A percentile compares a stretch with the other conserved stretches of the same genome.
These are phyloP conservation scores for Amylostereum areolatum DNA, from an alignment of 1,284 basidiomycete species.

Conservation along the genomic window DNA sequence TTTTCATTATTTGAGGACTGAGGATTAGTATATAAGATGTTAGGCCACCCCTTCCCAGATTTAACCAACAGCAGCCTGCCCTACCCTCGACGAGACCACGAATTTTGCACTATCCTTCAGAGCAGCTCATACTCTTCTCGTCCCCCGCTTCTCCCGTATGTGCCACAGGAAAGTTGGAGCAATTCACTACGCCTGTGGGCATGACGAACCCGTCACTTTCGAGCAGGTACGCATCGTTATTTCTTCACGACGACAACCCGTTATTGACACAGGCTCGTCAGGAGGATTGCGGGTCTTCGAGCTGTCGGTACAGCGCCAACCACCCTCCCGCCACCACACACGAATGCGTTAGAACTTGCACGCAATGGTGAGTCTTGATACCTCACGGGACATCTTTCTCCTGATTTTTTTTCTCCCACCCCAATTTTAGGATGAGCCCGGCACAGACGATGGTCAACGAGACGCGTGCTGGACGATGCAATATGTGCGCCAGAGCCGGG, in stretches of 20 bases:
- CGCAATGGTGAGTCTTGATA: conserved; percentile 5
- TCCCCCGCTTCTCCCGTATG: conserved; percentile 6
- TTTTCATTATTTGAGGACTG: no score
- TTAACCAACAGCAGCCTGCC: no score
- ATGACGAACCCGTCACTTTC: conserved; percentile 5
- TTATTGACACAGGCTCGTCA: not conserved
- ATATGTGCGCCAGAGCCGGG: not conserved
- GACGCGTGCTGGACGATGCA: conserved; percentile 3
- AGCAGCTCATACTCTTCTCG: conserved; percentile 1
- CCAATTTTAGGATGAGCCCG: conserved; percentile 5
- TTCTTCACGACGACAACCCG: not conserved
- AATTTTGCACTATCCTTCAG: not conserved
- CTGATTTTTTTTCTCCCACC: not conserved
- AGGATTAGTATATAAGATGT: no score
- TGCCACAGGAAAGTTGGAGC: conserved; percentile 7
- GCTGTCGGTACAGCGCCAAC: conserved; percentile 11
- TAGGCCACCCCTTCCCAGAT: no score
- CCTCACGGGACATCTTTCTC: not conserved
- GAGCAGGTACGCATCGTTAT: not conserved
- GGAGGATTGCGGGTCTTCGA: conserved; percentile 8
- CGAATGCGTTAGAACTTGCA: conserved; percentile 4
- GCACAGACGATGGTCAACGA: not conserved
- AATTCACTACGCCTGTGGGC: conserved; percentile 6
- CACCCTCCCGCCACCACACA: conserved; percentile 5
- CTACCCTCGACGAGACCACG: not conserved